A percentile compares a stretch with the other conserved stretches of the same genome.
These are phyloP conservation scores for Pisolithus tinctorius DNA, from an alignment of 768 basidiomycete genomes.

Conservation along the genomic window DNA sequence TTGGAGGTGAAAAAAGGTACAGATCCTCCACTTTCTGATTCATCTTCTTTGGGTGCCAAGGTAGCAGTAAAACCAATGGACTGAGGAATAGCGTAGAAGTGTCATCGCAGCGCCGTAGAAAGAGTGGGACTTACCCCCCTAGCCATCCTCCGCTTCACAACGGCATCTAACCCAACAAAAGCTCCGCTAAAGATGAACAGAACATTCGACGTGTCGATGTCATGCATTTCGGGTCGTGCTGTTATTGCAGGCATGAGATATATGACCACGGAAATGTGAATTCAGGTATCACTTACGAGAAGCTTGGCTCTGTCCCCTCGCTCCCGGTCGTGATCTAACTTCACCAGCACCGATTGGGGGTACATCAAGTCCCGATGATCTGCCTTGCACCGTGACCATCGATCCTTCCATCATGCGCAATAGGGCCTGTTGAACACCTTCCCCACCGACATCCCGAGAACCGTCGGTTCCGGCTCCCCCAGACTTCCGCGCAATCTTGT, in stretches of 20 bases:
- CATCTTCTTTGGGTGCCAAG: slow-evolving; percentile 34
- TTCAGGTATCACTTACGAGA: slow-evolving; percentile 14
- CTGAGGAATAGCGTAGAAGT: slow-evolving; percentile 31
- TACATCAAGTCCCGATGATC: slow-evolving; percentile 44
- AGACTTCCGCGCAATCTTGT: slow-evolving; percentile 77
- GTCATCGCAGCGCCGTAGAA: background rate
- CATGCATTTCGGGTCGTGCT: slow-evolving; percentile 62
- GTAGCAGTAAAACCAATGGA: slow-evolving; percentile 83
- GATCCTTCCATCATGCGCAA: slow-evolving; percentile 94
- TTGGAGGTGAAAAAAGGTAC: slow-evolving; percentile 79
- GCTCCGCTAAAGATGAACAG: slow-evolving; percentile 95
- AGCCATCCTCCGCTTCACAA: slow-evolving; percentile 72
- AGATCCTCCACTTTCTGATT: slow-evolving; percentile 28
- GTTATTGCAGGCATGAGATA: slow-evolving; percentile 19
- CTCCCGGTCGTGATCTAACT: slow-evolving; percentile 43
- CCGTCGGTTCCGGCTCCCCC: slow-evolving; percentile 53
- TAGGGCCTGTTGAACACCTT: slow-evolving; percentile 93
- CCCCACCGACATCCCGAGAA: slow-evolving; percentile 85
- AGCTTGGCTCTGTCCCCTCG: slow-evolving; percentile 36
- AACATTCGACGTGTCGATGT: slow-evolving; percentile 84
- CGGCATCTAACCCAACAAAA: slow-evolving; percentile 83
- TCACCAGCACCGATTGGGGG: slow-evolving; percentile 38
- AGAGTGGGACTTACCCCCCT: slow-evolving; percentile 64
- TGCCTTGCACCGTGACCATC: slow-evolving; percentile 73
- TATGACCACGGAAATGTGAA: slow-evolving; percentile 15